These are phyloP conservation scores for Chrysosporium queenslandicum DNA, from an alignment of 2,329 filamentous ascomycete genomes.

Conservation along the genomic window DNA sequence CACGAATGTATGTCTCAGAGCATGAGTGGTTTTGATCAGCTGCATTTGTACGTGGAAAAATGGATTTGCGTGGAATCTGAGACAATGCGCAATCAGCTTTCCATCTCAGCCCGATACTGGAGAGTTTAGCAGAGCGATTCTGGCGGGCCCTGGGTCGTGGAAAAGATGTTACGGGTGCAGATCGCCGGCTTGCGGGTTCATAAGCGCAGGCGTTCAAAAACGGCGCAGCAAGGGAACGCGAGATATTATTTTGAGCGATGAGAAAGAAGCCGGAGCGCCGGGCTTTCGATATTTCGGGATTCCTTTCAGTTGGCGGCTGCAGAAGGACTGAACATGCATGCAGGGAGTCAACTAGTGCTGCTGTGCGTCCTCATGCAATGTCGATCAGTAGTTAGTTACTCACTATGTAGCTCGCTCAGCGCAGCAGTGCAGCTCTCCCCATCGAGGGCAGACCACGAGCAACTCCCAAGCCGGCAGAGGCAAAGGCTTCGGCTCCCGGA, in stretches of 20 bases:
- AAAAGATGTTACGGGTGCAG: neutral
- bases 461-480: neutral
- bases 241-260: neutral
- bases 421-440: neutral
- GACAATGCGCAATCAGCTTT: constrained; percentile 7
- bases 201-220: neutral
- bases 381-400: neutral
- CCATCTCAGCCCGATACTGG: neutral
- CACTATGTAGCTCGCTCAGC: no score
- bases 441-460: neutral
- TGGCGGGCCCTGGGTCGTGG: neutral
- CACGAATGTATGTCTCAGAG: constrained; percentile 8
- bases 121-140: neutral
- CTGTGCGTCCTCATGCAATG: neutral
- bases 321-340: no score
- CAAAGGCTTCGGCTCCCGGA: neutral
- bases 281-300: neutral
- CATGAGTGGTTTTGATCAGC: neutral
- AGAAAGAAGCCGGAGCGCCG: neutral
- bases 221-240: neutral
- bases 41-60: neutral
- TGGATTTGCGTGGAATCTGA: neutral
- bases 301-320: neutral
- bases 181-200: neutral
- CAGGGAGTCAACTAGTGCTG: no score